A percentile compares a stretch with the other conserved stretches of the same genome.
Conservation (phyloP, 495 filamentous ascomycete genomes). For the Penicillium longicatenatum region DNA sequence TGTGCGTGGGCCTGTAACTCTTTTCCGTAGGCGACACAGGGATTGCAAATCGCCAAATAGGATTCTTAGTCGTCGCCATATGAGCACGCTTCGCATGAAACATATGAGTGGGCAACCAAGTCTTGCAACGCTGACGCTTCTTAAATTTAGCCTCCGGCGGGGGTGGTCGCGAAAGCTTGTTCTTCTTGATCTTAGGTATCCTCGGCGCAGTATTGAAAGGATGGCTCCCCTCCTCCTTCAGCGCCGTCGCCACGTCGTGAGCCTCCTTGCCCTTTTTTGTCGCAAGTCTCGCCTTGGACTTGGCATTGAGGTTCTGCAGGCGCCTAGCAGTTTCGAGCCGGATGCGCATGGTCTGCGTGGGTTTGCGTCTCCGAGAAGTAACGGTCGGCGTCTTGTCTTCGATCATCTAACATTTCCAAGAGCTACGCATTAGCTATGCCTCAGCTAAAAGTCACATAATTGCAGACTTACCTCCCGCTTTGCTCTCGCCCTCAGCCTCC, state of each 20-base stretch:
- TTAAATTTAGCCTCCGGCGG: slow-evolving; percentile 70
- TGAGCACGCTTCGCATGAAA: slow-evolving; percentile 91
- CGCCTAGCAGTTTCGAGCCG: slow-evolving; percentile 81
- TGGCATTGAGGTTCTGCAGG: slow-evolving; percentile 62
- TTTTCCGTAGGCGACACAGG: slow-evolving; percentile 86
- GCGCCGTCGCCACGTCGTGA: slow-evolving; percentile 32
- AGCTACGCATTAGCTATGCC: not conserved
- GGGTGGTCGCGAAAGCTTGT: slow-evolving; percentile 66
- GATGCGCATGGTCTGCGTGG: slow-evolving; percentile 68
- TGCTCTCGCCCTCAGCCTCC: slow-evolving; percentile 68
- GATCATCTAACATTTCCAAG: slow-evolving; percentile 54
- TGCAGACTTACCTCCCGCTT: slow-evolving; percentile 60
- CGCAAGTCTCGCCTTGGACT: slow-evolving; percentile 51
- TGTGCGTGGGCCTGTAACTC: slow-evolving; percentile 82
- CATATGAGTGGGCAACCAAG: slow-evolving; percentile 92
- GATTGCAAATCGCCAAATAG: slow-evolving; percentile 87
- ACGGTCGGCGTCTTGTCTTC: slow-evolving; percentile 92
- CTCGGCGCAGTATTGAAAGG: slow-evolving; percentile 46
- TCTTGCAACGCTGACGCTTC: slow-evolving; percentile 86
- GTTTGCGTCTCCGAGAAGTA: slow-evolving; percentile 68
- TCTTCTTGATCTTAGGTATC: slow-evolving; percentile 69
- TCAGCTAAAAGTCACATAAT: not conserved
- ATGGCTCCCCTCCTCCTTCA: slow-evolving; percentile 40
- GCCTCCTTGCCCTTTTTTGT: slow-evolving; percentile 34
- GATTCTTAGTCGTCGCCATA: slow-evolving; percentile 76